These are phyloP conservation scores for Vitis amurensis DNA, from an alignment of 164 flowering plant species.

Conservation along the genomic window DNA sequence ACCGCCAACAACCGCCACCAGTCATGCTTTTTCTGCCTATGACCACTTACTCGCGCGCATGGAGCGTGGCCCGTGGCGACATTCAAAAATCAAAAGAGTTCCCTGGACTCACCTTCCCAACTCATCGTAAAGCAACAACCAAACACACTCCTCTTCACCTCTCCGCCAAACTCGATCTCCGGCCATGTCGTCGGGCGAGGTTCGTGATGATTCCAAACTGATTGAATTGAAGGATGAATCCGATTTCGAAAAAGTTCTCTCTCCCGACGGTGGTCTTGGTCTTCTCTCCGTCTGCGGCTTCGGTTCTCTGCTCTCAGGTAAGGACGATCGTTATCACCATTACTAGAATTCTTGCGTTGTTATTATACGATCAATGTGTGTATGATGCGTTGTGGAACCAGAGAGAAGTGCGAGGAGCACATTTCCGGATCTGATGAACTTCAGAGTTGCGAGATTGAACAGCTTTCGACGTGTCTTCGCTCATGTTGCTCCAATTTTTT, in stretches of 20 bases:
- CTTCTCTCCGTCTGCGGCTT: slow-evolving; percentile 82
- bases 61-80: too few species aligned
- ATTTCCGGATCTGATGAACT: slow-evolving; percentile 76
- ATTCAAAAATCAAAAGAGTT: too few species aligned
- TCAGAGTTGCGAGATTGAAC: slow-evolving; percentile 66
- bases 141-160: too few species aligned
- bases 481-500: slow-evolving; percentile 87
- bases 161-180: too few species aligned
- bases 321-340: neutral
- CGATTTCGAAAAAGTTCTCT: slow-evolving; percentile 58
- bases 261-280: slow-evolving; percentile 31
- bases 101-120: too few species aligned
- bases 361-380: neutral
- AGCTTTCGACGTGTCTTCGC: slow-evolving; percentile 90
- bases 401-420: slow-evolving; percentile 91
- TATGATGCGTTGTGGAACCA: slow-evolving; percentile 27
- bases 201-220: neutral
- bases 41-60: too few species aligned
- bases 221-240: slow-evolving; percentile 51
- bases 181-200: too few species aligned
- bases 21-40: too few species aligned
- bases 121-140: too few species aligned
- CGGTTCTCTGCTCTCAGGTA: slow-evolving; percentile 97
- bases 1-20: too few species aligned
- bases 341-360: neutral